Evolutionary conservation across 768 basidiomycete species (phyloP).

Genomic region (Kwoniella botswanensis): DNA sequence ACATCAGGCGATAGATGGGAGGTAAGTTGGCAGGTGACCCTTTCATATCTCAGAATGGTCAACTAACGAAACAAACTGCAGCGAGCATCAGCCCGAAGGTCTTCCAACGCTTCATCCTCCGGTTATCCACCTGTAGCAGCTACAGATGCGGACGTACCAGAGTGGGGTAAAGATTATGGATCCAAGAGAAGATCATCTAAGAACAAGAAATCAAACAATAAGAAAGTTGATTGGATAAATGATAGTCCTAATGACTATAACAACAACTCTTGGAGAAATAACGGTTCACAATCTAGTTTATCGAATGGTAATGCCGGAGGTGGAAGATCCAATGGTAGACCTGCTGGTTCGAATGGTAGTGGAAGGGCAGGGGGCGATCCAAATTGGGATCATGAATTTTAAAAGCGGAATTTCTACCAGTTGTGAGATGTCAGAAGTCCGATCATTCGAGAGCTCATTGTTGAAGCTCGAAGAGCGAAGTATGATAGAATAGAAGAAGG

Average conservation of each 20-base stretch:
- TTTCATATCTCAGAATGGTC: not conserved
- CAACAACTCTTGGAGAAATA: constrained; percentile 12
- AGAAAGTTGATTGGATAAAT: constrained; percentile 21
- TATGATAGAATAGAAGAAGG: too few relatives aligned
- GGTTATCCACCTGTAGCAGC: constrained; percentile 36
- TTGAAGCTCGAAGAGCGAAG: too few relatives aligned
- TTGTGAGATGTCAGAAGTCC: not conserved
- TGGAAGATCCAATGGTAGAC: not conserved
- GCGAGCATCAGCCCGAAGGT: constrained; percentile 30
- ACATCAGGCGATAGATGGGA: constrained; percentile 47
- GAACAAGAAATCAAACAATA: constrained; percentile 21
- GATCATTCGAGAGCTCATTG: too few relatives aligned
- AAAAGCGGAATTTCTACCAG: not conserved
- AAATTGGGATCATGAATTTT: constrained; percentile 41
- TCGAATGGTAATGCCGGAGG: constrained; percentile 4
- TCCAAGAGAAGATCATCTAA: constrained; percentile 31
- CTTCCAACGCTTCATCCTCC: constrained; percentile 19
- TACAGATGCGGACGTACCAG: constrained; percentile 53
- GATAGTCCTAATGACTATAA: constrained; percentile 20
- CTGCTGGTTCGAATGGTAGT: not conserved
- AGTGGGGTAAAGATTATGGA: constrained; percentile 59
- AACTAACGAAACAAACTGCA: not conserved
- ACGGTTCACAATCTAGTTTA: constrained; percentile 15
- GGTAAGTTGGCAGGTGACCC: constrained; percentile 1
- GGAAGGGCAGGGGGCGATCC: constrained; percentile 22